Evolutionary conservation across 306 rosid genomes (phyloP), one percentile per base, ranked within the genome.

Genomic region (Comarum palustre): DNA sequence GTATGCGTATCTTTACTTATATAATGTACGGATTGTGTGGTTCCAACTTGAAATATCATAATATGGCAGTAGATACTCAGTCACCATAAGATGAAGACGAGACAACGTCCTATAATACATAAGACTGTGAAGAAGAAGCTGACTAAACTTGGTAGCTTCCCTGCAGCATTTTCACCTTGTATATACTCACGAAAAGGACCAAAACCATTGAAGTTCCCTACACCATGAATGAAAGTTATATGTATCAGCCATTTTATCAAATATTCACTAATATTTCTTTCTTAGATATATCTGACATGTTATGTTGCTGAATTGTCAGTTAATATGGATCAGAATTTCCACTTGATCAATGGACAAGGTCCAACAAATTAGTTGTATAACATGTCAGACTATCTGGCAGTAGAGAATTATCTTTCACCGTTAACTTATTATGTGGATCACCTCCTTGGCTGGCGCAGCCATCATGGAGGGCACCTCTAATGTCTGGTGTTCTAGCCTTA

Each of bases 401-500:
- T 55, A 14, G 14, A 51, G 12, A n/a, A 51, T 19, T 51, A 20
- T n/a, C 32, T 55, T 24, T 11, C 27, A 55, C 61, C 2, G 32
- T 52, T 20, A 20, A 24, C 13, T 50, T 20, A 13, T 19, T 25
- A 39, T 25, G 71, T 8, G 20, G 45, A 5, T 62, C 78, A 90
- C 94, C 97, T 88, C 83, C 68, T 73, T 79, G 85, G 68, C 62
- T 63, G 32, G 85, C n/a, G n/a, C n/a, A 91, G 65, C 90, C 92
- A 51, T 75, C 83, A 71, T 71, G 79, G 3, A 91, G 73, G 19
- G 85, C 86, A 45, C 77, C 80, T 82, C 92, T 83, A 27, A 91
- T 76, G 29, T 87, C 89, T 8, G 79, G 78, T 14, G 82, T 63
- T 20, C 75, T 81, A 32, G 87, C 94, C 78, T 78, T 87, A 55